Evolutionary conservation across 2,329 filamentous ascomycete genomes (phyloP), one percentile per base, ranked within the genome.

Genomic region (Botrytis aclada): DNA sequence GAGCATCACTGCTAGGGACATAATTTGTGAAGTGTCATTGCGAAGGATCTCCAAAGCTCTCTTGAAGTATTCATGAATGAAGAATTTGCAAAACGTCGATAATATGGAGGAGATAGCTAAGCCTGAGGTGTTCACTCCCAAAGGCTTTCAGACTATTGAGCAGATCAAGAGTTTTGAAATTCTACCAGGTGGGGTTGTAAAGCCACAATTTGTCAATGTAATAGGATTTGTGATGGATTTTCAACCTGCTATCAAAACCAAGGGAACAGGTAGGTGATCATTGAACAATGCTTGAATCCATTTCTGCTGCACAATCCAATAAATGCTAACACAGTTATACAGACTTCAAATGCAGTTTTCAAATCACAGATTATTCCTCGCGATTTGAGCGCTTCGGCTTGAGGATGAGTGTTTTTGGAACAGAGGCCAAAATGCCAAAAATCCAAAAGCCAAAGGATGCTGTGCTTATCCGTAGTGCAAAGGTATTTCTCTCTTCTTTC

Each of bases 221-320:
- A 86, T 94, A 69, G 94, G 93, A 1, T 82, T 95, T 7, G 87
- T 95, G 5, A 88, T 88, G 69, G 92, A 95, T 77, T 86, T 85
- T 66, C 85, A 88, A 72, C 81, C 85, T 0, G 87, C 89, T 1
- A 84, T 83, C 0, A 72, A 80, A 18, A 89, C 89, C 1, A 83
- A 74, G 71, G 86, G 87, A 34, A 78, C 80, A 37, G 90, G 92
- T 86, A 82, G 76, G 81, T 62, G 16, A 32, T 29, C n/a, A 64
- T 37, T 29, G 16, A 5, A 67, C 32, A 14, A 54, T 14, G 22
- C 32, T 45, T 45, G 12, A 34, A 32, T 16, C 4, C 56, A 54
- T 2, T 72, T 29, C 47, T 41, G 9, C 47, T 56, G 16, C 10
- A 39, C 10, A 29, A 56, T 39, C 10, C 8, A 54, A n/a, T 6